Conservation (phyloP, 306 rosid species). For the Vigna reflexopilosa region DNA sequence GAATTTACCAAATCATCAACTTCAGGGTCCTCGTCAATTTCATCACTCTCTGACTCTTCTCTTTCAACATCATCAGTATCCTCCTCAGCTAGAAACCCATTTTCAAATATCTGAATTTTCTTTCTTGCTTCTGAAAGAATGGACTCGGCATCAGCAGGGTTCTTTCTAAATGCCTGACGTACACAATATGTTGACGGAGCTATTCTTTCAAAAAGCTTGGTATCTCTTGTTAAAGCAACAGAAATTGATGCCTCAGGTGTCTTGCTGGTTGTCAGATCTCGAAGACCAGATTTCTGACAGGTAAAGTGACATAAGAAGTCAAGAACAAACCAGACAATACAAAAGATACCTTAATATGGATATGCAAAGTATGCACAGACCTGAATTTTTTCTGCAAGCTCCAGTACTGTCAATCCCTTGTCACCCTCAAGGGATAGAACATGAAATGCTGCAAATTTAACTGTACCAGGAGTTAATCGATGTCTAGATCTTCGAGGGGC, state of each 20-base stretch:
- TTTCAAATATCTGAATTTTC: constrained; percentile 91
- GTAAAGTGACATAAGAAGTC: constrained; percentile 7
- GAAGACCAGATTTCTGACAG: constrained; percentile 90
- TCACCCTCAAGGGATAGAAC: constrained; percentile 93
- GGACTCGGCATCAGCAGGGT: constrained; percentile 88
- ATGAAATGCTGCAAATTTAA: constrained; percentile 97
- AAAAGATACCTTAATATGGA: constrained; percentile 13
- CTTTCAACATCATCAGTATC: constrained; percentile 91
- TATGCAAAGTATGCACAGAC: constrained; percentile 45
- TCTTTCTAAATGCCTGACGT: constrained; percentile 88
- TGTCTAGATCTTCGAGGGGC: constrained; percentile 93
- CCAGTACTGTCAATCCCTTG: constrained; percentile 84
- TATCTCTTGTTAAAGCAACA: constrained; percentile 97
- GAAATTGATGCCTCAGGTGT: constrained; percentile 99
- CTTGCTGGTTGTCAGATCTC: constrained; percentile 97
- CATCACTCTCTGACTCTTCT: constrained; percentile 94
- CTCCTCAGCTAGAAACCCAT: constrained; percentile 89
- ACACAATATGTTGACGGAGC: constrained; percentile 98
- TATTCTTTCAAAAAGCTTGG: constrained; percentile 96
- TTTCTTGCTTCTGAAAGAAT: constrained; percentile 92
- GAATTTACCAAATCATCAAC: constrained; percentile 76
- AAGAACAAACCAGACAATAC: constrained; percentile 31
- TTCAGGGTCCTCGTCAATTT: constrained; percentile 94
- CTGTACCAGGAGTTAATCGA: constrained; percentile 97
- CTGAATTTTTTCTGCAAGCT: constrained; percentile 99